phyloP scores from a whole-genome alignment of 1,284 basidiomycete species.

The Porogramme epimiltina region DNA sequence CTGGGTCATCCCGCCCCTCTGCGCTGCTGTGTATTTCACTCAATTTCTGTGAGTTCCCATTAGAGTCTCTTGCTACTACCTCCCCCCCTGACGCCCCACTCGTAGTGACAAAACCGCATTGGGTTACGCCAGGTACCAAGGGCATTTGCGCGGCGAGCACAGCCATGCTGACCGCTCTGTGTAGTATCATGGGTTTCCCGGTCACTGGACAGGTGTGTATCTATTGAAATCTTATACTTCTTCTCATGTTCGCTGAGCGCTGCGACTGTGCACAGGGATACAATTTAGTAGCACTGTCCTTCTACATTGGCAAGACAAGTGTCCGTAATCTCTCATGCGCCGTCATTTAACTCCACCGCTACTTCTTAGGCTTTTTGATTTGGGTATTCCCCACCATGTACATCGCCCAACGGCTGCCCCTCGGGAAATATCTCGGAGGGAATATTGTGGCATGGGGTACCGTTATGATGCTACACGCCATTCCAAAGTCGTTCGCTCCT shows the following conservation, averaged over 20 bases:
- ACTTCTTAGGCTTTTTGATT: slow-evolving; percentile 50
- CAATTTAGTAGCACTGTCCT: slow-evolving; percentile 66
- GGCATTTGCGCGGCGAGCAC: background rate
- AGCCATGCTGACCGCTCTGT: background rate
- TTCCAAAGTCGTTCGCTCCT: slow-evolving; percentile 55
- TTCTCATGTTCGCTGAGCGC: background rate
- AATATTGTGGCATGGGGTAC: slow-evolving; percentile 67
- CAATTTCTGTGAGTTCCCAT: slow-evolving; percentile 54
- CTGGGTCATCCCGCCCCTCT: slow-evolving; percentile 57
- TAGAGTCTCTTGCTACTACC: background rate
- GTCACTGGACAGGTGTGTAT: slow-evolving; percentile 57
- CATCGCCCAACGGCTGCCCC: slow-evolving; percentile 59
- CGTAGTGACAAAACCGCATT: slow-evolving; percentile 66
- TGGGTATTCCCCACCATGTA: slow-evolving; percentile 73
- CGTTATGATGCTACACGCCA: slow-evolving; percentile 63
- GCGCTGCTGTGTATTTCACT: slow-evolving; percentile 67
- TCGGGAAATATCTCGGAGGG: slow-evolving; percentile 63
- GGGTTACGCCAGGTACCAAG: slow-evolving; percentile 61
- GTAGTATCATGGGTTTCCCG: slow-evolving; percentile 67
- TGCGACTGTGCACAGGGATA: slow-evolving; percentile 43
- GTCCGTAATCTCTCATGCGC: background rate
- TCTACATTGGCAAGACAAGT: slow-evolving; percentile 55
- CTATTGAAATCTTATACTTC: background rate
- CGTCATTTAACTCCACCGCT: background rate
- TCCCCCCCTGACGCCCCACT: background rate